Percentiles rank a stretch among this genome's conserved stretches.
Evolutionary conservation across 768 basidiomycete species (phyloP).

Genomic region (Boletus fagicola): DNA sequence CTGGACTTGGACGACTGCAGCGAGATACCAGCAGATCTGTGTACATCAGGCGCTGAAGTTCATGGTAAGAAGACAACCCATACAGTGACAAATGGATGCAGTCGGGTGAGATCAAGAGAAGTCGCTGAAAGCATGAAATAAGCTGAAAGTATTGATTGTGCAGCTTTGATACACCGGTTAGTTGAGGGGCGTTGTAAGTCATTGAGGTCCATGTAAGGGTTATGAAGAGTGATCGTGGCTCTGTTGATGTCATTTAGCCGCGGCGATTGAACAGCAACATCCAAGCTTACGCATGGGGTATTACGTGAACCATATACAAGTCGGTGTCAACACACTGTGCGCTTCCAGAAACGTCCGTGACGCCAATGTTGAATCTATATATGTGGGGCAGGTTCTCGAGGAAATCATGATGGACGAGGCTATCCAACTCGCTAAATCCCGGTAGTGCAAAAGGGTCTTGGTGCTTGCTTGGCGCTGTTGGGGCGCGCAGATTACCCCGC

Average conservation of each 20-base stretch:
- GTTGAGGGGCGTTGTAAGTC: conserved; percentile 67
- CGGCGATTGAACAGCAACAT: conserved; percentile 3
- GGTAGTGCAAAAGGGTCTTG: conserved; percentile 69
- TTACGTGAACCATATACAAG: conserved; percentile 81
- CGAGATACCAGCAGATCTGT: conserved; percentile 89
- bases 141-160: conserved; percentile 68
- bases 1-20: conserved; percentile 83
- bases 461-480: conserved; percentile 64
- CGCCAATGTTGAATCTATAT: conserved; percentile 62
- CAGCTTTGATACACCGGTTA: conserved; percentile 67
- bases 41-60: conserved; percentile 16
- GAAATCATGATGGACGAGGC: conserved; percentile 64
- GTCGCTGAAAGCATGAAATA: conserved; percentile 80
- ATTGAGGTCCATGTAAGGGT: conserved; percentile 75
- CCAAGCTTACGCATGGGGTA: conserved; percentile 75
- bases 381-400: conserved; percentile 66
- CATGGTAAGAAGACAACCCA: conserved; percentile 28
- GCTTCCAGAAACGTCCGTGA: conserved; percentile 56
- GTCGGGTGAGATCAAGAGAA: conserved; percentile 72
- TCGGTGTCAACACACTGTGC: conserved; percentile 69
- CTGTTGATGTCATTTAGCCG: conserved; percentile 38
- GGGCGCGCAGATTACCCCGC: conserved; percentile 64
- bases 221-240: conserved; percentile 86
- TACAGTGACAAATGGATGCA: conserved; percentile 83
- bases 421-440: conserved; percentile 70